Conservation (phyloP, 306 rosid species). For the Prunus persica region DNA sequence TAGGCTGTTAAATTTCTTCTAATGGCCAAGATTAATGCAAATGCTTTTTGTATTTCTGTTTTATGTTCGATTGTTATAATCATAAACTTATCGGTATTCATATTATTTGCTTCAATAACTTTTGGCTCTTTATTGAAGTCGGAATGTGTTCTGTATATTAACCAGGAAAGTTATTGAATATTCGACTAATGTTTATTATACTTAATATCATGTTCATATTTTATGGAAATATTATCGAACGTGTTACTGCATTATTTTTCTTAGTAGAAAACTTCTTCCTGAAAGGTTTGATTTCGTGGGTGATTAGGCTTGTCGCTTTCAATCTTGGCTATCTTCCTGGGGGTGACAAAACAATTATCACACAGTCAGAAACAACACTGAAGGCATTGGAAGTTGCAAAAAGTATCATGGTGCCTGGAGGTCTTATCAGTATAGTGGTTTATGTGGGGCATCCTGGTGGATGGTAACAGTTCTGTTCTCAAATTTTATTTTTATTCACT, state of each 20-base stretch:
- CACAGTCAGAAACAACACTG: constrained; percentile 67
- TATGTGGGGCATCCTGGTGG: constrained; percentile 97
- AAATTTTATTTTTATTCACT: background rate
- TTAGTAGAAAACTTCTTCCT: background rate
- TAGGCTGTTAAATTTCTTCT: too few relatives aligned
- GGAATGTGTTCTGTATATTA: background rate
- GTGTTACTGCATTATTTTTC: background rate
- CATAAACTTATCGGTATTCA: too few relatives aligned
- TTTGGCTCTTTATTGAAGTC: background rate
- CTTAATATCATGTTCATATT: background rate
- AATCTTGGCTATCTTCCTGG: constrained; percentile 95
- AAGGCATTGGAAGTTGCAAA: constrained; percentile 72
- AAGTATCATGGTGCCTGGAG: constrained; percentile 54
- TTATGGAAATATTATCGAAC: background rate
- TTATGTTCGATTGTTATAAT: too few relatives aligned
- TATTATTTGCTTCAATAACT: too few relatives aligned
- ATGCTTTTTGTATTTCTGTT: too few relatives aligned
- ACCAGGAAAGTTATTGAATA: too few relatives aligned
- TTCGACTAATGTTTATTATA: background rate
- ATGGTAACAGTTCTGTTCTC: constrained; percentile 45
- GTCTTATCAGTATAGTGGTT: constrained; percentile 81
- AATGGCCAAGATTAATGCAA: too few relatives aligned
- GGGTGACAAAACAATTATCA: constrained; percentile 70
- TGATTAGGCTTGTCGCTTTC: constrained; percentile 84
- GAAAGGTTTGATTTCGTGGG: constrained; percentile 21